These are phyloP conservation scores for Wallacemonas sp. DNA, from an alignment of 208 protist species.

Conservation along the genomic window DNA sequence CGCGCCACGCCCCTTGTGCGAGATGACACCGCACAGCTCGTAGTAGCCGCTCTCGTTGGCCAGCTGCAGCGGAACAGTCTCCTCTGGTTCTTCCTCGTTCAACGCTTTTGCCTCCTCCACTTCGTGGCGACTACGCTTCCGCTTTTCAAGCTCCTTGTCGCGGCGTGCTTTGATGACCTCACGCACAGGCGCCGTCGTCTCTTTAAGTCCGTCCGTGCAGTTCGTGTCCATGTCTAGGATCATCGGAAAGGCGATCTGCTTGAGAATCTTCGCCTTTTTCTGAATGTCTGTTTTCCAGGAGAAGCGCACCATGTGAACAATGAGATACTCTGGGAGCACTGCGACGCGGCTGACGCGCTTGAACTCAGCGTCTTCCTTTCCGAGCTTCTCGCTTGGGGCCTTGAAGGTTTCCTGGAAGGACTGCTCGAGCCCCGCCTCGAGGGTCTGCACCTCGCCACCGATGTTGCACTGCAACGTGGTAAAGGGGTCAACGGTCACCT, in stretches of 20 bases:
- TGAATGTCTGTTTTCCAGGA: slow-evolving; percentile 80
- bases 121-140: slow-evolving; percentile 23
- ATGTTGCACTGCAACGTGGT: slow-evolving; percentile 88
- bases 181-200: slow-evolving; percentile 31
- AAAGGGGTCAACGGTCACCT: slow-evolving; percentile 39
- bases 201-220: slow-evolving; percentile 57
- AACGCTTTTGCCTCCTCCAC: slow-evolving; percentile 11
- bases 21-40: slow-evolving; percentile 89
- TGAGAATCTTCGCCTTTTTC: slow-evolving; percentile 86
- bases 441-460: slow-evolving; percentile 62
- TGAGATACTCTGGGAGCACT: slow-evolving; percentile 77
- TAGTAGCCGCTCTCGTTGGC: slow-evolving; percentile 80
- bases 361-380: slow-evolving; percentile 44
- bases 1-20: slow-evolving; percentile 88
- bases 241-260: slow-evolving; percentile 80
- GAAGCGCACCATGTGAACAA: slow-evolving; percentile 91
- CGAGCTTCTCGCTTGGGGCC: slow-evolving; percentile 42
- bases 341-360: slow-evolving; percentile 43
- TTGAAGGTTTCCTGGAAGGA: slow-evolving; percentile 62
- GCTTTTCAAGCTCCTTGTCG: slow-evolving; percentile 56
- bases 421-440: slow-evolving; percentile 74
- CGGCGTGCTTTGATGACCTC: slow-evolving; percentile 37
- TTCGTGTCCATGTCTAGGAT: slow-evolving; percentile 59
- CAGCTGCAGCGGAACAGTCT: slow-evolving; percentile 20
- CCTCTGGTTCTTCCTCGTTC: neutral